Percentiles rank a stretch among this genome's conserved stretches.
Conservation (phyloP, 1,139 yeast genomes). For the Yamadazyma sp. region DNA sequence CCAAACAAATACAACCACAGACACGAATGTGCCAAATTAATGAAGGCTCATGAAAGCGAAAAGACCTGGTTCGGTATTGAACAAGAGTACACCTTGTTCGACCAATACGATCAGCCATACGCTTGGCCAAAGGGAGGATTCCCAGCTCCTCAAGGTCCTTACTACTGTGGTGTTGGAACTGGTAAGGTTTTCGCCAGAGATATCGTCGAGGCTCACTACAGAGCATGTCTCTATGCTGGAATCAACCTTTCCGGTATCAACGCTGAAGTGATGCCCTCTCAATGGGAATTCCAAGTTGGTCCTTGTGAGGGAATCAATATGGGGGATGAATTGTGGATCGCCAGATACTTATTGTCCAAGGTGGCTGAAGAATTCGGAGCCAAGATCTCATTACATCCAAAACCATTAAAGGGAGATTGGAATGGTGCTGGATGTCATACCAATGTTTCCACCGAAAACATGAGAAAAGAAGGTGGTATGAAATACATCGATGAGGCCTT, state of each 20-base stretch:
- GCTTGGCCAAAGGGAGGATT: constrained; percentile 99
- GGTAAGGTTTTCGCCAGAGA: constrained; percentile 98
- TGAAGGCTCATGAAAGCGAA: constrained; percentile 87
- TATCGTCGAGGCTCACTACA: constrained; percentile 97
- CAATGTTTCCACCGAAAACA: constrained; percentile 86
- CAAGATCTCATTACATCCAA: constrained; percentile 98
- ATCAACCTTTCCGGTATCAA: constrained; percentile 90
- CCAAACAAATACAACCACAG: constrained; percentile 98
- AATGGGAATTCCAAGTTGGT: constrained; percentile 99
- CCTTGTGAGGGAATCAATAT: constrained; percentile 92
- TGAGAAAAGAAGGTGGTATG: constrained; percentile 97
- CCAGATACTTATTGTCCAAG: constrained; percentile 88
- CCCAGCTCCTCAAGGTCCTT: constrained; percentile 99
- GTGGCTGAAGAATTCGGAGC: constrained; percentile 99
- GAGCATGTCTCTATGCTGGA: constrained; percentile 95
- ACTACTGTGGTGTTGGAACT: constrained; percentile 99
- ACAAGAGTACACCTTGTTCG: constrained; percentile 97
- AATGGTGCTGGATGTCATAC: constrained; percentile 99
- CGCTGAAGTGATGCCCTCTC: constrained; percentile 99
- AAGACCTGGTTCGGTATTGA: constrained; percentile 97
- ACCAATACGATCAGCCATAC: constrained; percentile 83
- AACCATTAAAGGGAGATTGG: constrained; percentile 99
- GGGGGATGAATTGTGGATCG: constrained; percentile 98
- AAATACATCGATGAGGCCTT: constrained; percentile 89
- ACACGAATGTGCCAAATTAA: constrained; percentile 93